Percentiles rank a stretch among this genome's conserved stretches.
Conservation (phyloP, 2,329 filamentous ascomycete genomes). For the Talaromyces amestolkiae region DNA sequence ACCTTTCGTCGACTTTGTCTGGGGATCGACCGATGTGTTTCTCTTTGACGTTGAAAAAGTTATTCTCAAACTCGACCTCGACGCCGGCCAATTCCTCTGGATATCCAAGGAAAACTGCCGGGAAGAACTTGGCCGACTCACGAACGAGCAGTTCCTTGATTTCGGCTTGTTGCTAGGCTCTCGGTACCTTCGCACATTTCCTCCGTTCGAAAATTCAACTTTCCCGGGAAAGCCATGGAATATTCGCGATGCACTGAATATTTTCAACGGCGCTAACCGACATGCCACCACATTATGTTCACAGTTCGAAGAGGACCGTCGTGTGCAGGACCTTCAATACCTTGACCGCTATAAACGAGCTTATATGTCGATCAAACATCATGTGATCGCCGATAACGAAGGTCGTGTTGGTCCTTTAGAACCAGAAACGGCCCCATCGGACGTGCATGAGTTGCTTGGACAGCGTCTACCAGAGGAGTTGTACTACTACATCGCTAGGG, state of each 20-base stretch:
- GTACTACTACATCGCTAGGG: conserved; percentile 83
- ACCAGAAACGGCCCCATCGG: conserved; percentile 69
- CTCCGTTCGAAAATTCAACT: conserved; percentile 65
- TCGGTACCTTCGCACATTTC: conserved; percentile 74
- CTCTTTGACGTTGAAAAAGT: conserved; percentile 79
- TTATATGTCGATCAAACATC: conserved; percentile 80
- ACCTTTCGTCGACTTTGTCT: conserved; percentile 69
- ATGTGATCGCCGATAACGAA: conserved; percentile 73
- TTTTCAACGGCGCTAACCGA: conserved; percentile 64
- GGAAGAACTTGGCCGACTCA: conserved; percentile 62
- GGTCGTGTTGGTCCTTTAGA: conserved; percentile 76
- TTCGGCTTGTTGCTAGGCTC: conserved; percentile 80
- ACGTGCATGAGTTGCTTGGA: conserved; percentile 88
- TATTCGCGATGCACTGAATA: conserved; percentile 73
- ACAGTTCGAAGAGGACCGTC: conserved; percentile 75
- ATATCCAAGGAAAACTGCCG: conserved; percentile 67
- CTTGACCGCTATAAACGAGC: conserved; percentile 83
- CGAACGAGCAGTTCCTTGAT: conserved; percentile 75
- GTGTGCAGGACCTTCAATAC: conserved; percentile 70
- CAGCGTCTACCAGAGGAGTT: conserved; percentile 85
- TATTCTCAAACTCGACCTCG: conserved; percentile 57
- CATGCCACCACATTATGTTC: conserved; percentile 73
- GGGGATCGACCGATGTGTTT: conserved; percentile 80
- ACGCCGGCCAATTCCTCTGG: conserved; percentile 62
- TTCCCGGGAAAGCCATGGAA: conserved; percentile 56